Percentiles rank a stretch among this genome's conserved stretches.
Evolutionary conservation across 148 eudicot genomes (phyloP).

Genomic region (Rhododendron henanense): DNA sequence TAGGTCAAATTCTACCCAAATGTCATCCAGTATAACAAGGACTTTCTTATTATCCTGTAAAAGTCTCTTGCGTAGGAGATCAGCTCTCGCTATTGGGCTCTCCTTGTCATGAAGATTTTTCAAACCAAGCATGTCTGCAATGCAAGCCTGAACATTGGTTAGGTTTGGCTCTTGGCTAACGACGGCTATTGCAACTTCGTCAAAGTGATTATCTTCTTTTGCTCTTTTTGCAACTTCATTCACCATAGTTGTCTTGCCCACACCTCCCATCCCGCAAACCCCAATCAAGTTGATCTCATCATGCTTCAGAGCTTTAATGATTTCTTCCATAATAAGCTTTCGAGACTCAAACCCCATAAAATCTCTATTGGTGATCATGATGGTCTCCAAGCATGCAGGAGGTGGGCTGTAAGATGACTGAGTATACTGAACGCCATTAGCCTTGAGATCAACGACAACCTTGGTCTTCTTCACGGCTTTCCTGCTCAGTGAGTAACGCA

Average conservation of each 20-base stretch:
- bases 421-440: not conserved
- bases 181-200: not conserved
- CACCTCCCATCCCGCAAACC: not conserved
- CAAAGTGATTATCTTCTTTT: not conserved
- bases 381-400: too few species aligned
- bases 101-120: not conserved
- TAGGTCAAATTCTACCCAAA: constrained; percentile 35
- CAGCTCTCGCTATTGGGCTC: constrained; percentile 17
- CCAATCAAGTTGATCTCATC: not conserved
- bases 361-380: too few species aligned
- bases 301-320: not conserved
- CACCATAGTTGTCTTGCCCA: not conserved
- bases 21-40: constrained; percentile 44
- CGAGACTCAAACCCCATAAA: not conserved
- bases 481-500: too few species aligned
- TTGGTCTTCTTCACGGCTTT: not conserved
- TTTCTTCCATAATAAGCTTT: not conserved
- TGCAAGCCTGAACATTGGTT: not conserved
- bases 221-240: not conserved
- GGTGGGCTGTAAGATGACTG: too few species aligned
- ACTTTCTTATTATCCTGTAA: constrained; percentile 12
- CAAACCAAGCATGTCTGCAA: not conserved
- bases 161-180: not conserved
- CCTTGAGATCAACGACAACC: not conserved
- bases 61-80: constrained; percentile 28